These are phyloP conservation scores for Lodderomyces pseudojiufengensis DNA, from an alignment of 1,139 yeast species.

Conservation along the genomic window DNA sequence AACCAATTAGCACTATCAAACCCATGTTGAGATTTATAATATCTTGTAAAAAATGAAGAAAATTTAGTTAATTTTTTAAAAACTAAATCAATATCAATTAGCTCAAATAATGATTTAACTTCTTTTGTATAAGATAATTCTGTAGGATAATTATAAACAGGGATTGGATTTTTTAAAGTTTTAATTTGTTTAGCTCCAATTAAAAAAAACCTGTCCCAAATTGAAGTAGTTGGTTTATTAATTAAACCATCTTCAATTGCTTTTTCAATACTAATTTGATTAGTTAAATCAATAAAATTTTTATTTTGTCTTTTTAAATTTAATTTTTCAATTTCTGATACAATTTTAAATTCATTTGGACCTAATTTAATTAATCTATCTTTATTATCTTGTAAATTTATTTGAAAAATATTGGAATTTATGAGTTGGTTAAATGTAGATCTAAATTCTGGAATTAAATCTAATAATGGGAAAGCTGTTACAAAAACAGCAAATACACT, in stretches of 20 bases:
- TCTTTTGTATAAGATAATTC: constrained; percentile 31
- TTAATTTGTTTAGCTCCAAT: constrained; percentile 33
- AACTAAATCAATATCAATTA: constrained; percentile 46
- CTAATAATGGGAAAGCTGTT: constrained; percentile 15
- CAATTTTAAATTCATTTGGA: constrained; percentile 36
- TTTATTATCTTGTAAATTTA: constrained; percentile 11
- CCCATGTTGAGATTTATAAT: constrained; percentile 72
- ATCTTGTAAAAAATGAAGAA: constrained; percentile 74
- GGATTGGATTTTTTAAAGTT: constrained; percentile 24
- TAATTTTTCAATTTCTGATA: constrained; percentile 56
- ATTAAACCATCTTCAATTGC: constrained; percentile 32
- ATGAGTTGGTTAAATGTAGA: neutral
- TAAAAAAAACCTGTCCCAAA: constrained; percentile 16
- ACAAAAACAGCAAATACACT: constrained; percentile 9
- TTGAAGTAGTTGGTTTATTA: constrained; percentile 13
- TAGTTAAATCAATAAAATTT: constrained; percentile 71
- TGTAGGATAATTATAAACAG: constrained; percentile 55
- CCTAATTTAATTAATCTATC: constrained; percentile 37
- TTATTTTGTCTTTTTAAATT: constrained; percentile 50
- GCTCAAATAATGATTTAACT: constrained; percentile 38
- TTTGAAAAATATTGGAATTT: constrained; percentile 4
- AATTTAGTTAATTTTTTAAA: constrained; percentile 56
- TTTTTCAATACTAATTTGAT: constrained; percentile 32
- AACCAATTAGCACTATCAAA: constrained; percentile 73
- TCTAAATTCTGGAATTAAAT: constrained; percentile 9